Evolutionary conservation across 257 asterid genomes (phyloP).

Genomic region (Solanum bukasovii): DNA sequence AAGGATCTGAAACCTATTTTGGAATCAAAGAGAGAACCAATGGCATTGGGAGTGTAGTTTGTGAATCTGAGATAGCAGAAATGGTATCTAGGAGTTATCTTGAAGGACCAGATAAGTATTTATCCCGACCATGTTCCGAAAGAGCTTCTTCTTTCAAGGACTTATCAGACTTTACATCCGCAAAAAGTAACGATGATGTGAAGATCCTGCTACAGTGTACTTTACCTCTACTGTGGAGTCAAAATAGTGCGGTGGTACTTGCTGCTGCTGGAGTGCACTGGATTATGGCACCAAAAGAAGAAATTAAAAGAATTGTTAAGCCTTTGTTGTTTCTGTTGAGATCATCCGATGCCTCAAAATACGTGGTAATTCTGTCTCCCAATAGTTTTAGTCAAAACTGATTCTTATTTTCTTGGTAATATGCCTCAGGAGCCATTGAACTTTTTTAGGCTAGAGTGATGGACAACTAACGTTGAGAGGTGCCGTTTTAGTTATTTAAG

Average conservation of each 20-base stretch:
- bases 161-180: constrained; percentile 47
- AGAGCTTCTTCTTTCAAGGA: constrained; percentile 35
- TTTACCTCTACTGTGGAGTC: constrained; percentile 78
- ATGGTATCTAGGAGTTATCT: constrained; percentile 75
- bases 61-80: constrained; percentile 47
- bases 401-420: neutral
- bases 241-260: constrained; percentile 91
- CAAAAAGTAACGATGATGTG: constrained; percentile 67
- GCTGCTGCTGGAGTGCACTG: constrained; percentile 99
- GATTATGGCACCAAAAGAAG: constrained; percentile 91
- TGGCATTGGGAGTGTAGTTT: constrained; percentile 20
- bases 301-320: constrained; percentile 60
- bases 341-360: constrained; percentile 82
- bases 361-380: constrained; percentile 50
- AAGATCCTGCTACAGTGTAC: constrained; percentile 84
- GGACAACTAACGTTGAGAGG: neutral
- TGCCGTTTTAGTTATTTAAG: neutral
- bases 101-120: constrained; percentile 86
- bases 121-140: constrained; percentile 48
- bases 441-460: neutral
- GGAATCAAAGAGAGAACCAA: constrained; percentile 15
- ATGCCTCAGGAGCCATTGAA: neutral
- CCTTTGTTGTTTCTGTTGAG: constrained; percentile 89
- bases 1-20: constrained; percentile 31
- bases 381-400: neutral